Evolutionary conservation across 768 basidiomycete genomes (phyloP), one percentile per base, ranked within the genome.

Genomic region (Porphyrellus cyaneotinctus): DNA sequence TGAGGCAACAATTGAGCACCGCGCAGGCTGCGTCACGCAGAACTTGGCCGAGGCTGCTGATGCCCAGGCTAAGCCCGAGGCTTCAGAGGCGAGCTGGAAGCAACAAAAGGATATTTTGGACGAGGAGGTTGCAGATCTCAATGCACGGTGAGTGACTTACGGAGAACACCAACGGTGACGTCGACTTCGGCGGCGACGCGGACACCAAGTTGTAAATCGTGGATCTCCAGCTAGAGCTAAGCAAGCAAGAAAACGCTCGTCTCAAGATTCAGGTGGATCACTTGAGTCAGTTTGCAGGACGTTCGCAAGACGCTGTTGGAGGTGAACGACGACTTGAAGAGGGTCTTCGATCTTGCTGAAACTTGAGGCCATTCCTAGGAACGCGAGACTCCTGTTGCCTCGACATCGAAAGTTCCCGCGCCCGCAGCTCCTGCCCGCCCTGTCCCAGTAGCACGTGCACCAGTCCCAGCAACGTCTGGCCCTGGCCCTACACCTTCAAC

Each of bases 171-270:
- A 54, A 72, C 14, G 75, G 65, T 6, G 83, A 81, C 39, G 72
- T 59, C 20, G 81, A 81, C 18, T 62, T 68, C 0, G 52, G 70
- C 10, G 82, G 76, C 17, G 82, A 84, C 53, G 61, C 72, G 4
- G 87, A 88, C 56, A 75, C 75, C 2, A 86, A 89, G 64, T 58
- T 88, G 11, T 75, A 94, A 65, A 91, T 95, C 47, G 86, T 90
- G 41, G 91, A 95, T 59, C 78, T 93, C 30, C 90, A 93, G 57
- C 76, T 91, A 23, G 88, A 93, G 61, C 80, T 94, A 43, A 79
- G 84, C 75, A 82, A 80, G 64, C 81, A 84, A 60, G 91, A 94
- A 72, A 88, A 79, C 58, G 70, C 80, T 10, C 80, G 91, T 6
- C 67, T 91, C 47, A 88, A 87, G 66, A 71, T 79, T 18, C 87